Evolutionary conservation across 495 filamentous ascomycete species (phyloP).

Genomic region (Penicillium cinerascens): DNA sequence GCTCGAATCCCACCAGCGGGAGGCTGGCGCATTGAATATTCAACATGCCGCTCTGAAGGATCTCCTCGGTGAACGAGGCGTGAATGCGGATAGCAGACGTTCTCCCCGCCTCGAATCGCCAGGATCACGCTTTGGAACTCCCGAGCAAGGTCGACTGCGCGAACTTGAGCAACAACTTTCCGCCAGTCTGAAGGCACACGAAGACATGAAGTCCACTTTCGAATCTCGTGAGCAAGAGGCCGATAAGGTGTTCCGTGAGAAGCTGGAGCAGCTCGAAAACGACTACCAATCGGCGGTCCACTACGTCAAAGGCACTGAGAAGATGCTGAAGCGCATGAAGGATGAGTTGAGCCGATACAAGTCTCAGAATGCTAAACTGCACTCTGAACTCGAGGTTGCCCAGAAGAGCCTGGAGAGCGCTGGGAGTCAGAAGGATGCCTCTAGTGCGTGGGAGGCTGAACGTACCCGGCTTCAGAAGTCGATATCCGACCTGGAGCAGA

Average conservation of each 20-base stretch:
- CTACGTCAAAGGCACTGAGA: constrained; percentile 97
- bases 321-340: constrained; percentile 98
- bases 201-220: constrained; percentile 72
- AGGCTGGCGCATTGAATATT: constrained; percentile 83
- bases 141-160: constrained; percentile 74
- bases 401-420: constrained; percentile 40
- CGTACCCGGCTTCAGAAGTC: constrained; percentile 62
- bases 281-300: constrained; percentile 99
- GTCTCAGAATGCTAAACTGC: constrained; percentile 74
- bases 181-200: constrained; percentile 70
- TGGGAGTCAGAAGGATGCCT: constrained; percentile 29
- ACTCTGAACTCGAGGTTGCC: constrained; percentile 67
- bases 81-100: constrained; percentile 57
- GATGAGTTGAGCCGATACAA: constrained; percentile 90
- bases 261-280: constrained; percentile 86
- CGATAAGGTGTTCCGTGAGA: constrained; percentile 81
- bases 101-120: constrained; percentile 61
- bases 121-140: constrained; percentile 70
- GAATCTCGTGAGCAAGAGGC: constrained; percentile 79
- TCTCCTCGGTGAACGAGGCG: constrained; percentile 81
- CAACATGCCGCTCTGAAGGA: constrained; percentile 91
- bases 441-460: constrained; percentile 74
- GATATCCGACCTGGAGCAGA: constrained; percentile 61
- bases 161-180: constrained; percentile 91
- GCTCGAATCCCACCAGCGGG: constrained; percentile 77